Percentiles rank a stretch among this genome's conserved stretches.
Conservation (phyloP, 345 rosid species). For the Citropsis articulata region DNA sequence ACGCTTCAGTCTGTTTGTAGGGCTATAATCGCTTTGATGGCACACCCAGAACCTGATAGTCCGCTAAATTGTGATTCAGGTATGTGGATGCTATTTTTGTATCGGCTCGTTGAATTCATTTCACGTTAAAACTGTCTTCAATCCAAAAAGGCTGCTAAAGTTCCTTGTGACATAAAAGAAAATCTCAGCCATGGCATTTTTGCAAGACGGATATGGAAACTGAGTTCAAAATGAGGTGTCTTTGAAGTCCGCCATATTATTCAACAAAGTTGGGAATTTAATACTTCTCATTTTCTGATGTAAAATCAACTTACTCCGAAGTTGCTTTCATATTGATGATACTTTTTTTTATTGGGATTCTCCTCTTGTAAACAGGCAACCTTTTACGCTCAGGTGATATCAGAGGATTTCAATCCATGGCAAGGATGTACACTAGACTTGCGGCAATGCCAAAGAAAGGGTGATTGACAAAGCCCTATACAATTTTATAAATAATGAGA, state of each 20-base stretch:
- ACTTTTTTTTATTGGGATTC: not conserved
- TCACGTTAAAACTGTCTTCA: not conserved
- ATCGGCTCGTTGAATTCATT: not conserved
- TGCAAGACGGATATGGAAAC: not conserved
- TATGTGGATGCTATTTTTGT: constrained; percentile 18
- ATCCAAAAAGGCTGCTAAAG: not conserved
- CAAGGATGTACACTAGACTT: constrained; percentile 85
- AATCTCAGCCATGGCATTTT: not conserved
- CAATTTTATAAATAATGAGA: not conserved
- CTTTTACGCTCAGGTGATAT: constrained; percentile 87
- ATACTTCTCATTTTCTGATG: not conserved
- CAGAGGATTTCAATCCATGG: constrained; percentile 97
- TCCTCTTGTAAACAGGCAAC: constrained; percentile 50
- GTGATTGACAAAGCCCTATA: constrained; percentile 23
- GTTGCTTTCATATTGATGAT: not conserved
- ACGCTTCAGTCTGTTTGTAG: constrained; percentile 97
- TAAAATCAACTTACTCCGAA: not conserved
- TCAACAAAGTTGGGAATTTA: not conserved
- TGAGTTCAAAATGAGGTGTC: not conserved
- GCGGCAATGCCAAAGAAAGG: constrained; percentile 96
- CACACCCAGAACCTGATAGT: constrained; percentile 95
- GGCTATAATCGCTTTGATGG: constrained; percentile 97
- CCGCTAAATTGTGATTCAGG: constrained; percentile 99
- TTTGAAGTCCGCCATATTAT: not conserved
- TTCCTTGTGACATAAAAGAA: not conserved